Conservation (phyloP, 2,329 filamentous ascomycete species). For the Cytospora paraplurivora region DNA sequence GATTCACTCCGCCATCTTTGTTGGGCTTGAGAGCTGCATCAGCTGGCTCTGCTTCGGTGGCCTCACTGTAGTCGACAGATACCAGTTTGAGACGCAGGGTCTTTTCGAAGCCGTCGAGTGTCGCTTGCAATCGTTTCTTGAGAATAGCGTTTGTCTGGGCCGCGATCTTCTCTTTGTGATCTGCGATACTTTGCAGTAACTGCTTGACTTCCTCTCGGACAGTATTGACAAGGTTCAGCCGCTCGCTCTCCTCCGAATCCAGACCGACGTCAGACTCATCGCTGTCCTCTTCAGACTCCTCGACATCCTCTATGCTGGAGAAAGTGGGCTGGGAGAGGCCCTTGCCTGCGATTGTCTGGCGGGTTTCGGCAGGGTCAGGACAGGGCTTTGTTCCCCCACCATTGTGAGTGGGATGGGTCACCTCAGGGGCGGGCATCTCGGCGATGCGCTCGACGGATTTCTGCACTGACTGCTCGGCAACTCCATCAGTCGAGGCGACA, state of each 20-base stretch:
- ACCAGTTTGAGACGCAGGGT: not conserved
- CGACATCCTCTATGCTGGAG: not conserved
- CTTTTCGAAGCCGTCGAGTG: not conserved
- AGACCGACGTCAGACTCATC: conserved; percentile 1
- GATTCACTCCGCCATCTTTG: not conserved
- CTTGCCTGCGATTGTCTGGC: not conserved
- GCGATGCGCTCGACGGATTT: not conserved
- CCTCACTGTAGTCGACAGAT: not conserved
- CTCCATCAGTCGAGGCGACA: not conserved
- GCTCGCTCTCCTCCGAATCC: not conserved
- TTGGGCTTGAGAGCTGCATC: not conserved
- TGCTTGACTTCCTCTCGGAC: not conserved
- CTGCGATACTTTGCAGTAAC: not conserved
- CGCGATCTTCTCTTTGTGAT: not conserved
- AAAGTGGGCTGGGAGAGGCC: not conserved
- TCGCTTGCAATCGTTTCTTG: not conserved
- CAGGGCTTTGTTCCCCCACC: not conserved
- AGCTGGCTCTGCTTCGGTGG: not conserved
- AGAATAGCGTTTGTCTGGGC: not conserved
- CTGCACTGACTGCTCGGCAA: not conserved
- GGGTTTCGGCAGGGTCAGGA: not conserved
- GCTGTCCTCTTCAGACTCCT: not conserved
- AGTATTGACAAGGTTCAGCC: not conserved
- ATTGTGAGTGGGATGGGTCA: not conserved
- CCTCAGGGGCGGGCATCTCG: not conserved